Evolutionary conservation across 306 rosid species (phyloP), one percentile per base, ranked within the genome.

Genomic region (Mimosa bimucronata): DNA sequence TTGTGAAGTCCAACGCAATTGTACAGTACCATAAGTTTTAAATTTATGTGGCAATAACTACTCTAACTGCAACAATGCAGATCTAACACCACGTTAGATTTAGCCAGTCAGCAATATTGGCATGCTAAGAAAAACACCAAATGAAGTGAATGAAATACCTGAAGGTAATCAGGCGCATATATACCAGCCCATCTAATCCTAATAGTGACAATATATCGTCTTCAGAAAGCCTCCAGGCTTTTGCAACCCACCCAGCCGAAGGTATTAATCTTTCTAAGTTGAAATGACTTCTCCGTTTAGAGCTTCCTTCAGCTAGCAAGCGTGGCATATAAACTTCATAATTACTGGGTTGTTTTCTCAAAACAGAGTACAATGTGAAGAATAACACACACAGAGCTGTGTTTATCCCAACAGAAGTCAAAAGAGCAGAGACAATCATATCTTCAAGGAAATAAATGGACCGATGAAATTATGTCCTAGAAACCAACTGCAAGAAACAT

Each of bases 321-420:
- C 93, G 87, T 1, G 99, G 99, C 21, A 77, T 50, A 71, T 91
- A 95, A 46, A 95, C 92, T 55, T 89, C 91, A 83, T 89, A 87
- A 48, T 93, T 86, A 84, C 82, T 76, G 2, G 98, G 99, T 73
- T 91, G 97, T 77, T 90, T 95, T 82, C 93, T 89, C 85, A 93
- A 73, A 50, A 91, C 58, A 45, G 98, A 95, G 87, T 93, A 93
- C 70, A 95, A 74, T 71, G 88, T 78, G 64, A 89, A 89, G 90
- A 92, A 95, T 74, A 93, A 45, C 25, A 95, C 81, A 81, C 98
- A 94, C 29, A 92, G 82, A 37, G 91, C 97, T 19, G 88, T 88
- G 83, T 95, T 95, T 66, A 92, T 95, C 19, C 85, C 97, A 83
- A 95, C 86, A 26, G 98, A 95, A 73, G 98, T 95, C 28, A 92